Conservation (phyloP, 2,329 filamentous ascomycete species). For the Beauveria scarabaeidicola region DNA sequence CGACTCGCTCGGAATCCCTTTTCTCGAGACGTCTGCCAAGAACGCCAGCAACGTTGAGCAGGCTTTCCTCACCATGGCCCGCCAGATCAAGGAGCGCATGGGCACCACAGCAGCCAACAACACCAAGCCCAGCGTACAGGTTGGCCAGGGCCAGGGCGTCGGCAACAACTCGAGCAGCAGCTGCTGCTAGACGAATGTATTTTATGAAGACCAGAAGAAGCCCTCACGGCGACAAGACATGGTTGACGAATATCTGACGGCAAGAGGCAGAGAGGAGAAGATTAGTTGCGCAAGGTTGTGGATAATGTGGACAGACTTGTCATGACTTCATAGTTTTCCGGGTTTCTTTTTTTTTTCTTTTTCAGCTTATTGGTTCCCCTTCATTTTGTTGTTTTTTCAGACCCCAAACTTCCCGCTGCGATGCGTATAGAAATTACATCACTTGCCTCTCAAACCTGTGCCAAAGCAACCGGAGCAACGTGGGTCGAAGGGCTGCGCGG, state of each 20-base stretch:
- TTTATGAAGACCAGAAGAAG: not conserved
- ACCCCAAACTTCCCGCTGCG: not conserved
- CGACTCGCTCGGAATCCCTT: slow-evolving; percentile 95
- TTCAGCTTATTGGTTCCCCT: slow-evolving; percentile 10
- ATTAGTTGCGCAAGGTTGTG: slow-evolving; percentile 6
- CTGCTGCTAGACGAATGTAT: slow-evolving; percentile 64
- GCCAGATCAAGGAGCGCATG: slow-evolving; percentile 99
- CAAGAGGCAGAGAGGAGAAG: not conserved
- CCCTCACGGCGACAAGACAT: not conserved
- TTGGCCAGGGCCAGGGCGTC: slow-evolving; percentile 89
- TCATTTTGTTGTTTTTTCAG: not conserved
- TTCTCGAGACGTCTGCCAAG: slow-evolving; percentile 99
- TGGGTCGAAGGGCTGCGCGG: not conserved
- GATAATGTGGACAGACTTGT: slow-evolving; percentile 10
- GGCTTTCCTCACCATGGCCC: slow-evolving; percentile 98
- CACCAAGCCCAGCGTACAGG: slow-evolving; percentile 96
- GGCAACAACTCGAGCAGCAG: slow-evolving; percentile 76
- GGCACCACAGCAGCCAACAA: slow-evolving; percentile 91
- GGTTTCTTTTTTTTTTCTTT: slow-evolving; percentile 3
- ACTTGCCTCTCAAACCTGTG: not conserved
- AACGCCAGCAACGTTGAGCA: slow-evolving; percentile 99
- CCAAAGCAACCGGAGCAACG: not conserved
- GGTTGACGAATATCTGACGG: not conserved
- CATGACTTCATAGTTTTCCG: slow-evolving; percentile 10
- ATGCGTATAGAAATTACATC: slow-evolving; percentile 10